Evolutionary conservation across 768 basidiomycete species (phyloP).

Genomic region (Leccinum longicurvipes): DNA sequence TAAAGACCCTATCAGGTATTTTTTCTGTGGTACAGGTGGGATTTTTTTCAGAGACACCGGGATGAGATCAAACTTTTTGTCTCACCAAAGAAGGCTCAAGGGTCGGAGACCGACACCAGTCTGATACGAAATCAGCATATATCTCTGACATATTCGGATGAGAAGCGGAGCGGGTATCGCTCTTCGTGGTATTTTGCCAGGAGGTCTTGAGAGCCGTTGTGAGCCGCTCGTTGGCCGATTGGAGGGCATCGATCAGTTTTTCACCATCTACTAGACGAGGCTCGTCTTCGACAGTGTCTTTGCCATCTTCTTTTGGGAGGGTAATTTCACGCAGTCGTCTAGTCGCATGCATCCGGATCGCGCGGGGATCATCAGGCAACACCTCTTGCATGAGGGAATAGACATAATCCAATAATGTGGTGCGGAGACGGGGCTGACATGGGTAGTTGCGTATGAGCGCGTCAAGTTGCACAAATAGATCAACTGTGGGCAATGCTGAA

Average conservation of each 20-base stretch:
- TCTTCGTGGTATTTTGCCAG: slow-evolving; percentile 6
- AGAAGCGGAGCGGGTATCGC: slow-evolving; percentile 12
- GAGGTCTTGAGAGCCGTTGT: slow-evolving; percentile 28
- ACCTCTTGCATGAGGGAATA: slow-evolving; percentile 38
- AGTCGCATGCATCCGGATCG: slow-evolving; percentile 39
- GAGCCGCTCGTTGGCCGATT: slow-evolving; percentile 31
- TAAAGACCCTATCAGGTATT: slow-evolving; percentile 50
- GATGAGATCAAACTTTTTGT: background rate
- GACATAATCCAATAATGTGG: slow-evolving; percentile 41
- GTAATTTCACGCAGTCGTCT: slow-evolving; percentile 27
- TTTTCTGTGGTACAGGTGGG: slow-evolving; percentile 43
- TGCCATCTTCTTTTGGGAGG: slow-evolving; percentile 24
- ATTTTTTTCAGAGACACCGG: background rate
- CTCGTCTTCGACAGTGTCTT: slow-evolving; percentile 7
- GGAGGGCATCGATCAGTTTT: slow-evolving; percentile 28
- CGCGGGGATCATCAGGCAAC: slow-evolving; percentile 37
- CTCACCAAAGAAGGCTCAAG: slow-evolving; percentile 33
- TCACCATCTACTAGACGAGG: slow-evolving; percentile 14
- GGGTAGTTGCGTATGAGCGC: slow-evolving; percentile 43
- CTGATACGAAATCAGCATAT: slow-evolving; percentile 44
- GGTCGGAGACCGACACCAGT: slow-evolving; percentile 41
- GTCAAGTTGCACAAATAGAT: slow-evolving; percentile 42
- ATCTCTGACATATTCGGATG: slow-evolving; percentile 32
- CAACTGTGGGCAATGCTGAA: slow-evolving; percentile 39
- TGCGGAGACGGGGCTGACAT: slow-evolving; percentile 37